Base-by-base conservation (phyloP, 805 yeast genomes). In the Nakazawaea ambrosiae region DNA sequence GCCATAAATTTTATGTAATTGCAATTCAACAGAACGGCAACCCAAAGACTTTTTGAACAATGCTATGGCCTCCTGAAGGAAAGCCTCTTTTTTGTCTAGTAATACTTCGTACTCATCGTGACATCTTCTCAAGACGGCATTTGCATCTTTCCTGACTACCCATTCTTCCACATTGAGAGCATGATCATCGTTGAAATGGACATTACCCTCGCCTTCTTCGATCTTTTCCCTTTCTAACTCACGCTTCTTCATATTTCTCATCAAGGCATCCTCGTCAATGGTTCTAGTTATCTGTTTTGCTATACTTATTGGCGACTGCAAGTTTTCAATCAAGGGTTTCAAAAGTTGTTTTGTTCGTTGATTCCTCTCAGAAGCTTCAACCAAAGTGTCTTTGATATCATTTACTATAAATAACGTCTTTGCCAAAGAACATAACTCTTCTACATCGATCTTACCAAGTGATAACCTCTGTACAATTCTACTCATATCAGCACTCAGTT, bases 391-490 rank as follows among this genome's bases (percentile, higher is more conserved):
- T 14, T 20, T 30, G 18, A 39, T 19, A 6, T 39, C 38, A 3
- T 33, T 26, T 14, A 39, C 37, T 4, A 34, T 25, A 11, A 15
- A n/a, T 17, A 39, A 30, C 7, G 37, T 33, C 23, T 43, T 43
- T 4, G 63, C 48, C 2, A 60, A 36, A 18, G 54, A 57, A 15
- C 54, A 31, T 32, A 52, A 53, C 37, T 60, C 65, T 12, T 42
- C 31, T 14, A 49, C 42, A 7, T 54, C 61, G 1, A 58, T 57
- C 19, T 47, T 48, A 1, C 48, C 45, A 26, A 72, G 75, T 20
- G 76, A 74, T 30, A 68, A 63, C 30, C 78, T 62, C 45, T 81
- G 80, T 1, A 87, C 53, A 23, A 78, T 67, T 37, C 86, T 61
- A 10, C 70, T 66, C 18, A 85, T 60, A 53, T 82, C 87, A 2